phyloP scores from a whole-genome alignment of 1,284 basidiomycete genomes.

The Takashimella koratensis region DNA sequence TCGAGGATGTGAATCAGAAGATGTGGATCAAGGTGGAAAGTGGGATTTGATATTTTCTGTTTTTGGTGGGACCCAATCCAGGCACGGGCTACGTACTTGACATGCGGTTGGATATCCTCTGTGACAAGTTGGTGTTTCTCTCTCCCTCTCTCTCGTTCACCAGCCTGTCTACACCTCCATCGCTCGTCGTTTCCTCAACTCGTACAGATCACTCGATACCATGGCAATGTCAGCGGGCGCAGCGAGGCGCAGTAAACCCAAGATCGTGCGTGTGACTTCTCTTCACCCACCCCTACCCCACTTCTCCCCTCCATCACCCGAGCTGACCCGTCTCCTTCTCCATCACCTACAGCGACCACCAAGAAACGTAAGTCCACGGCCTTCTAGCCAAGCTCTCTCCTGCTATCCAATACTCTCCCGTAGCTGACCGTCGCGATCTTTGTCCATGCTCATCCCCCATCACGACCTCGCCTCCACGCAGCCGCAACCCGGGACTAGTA shows the following conservation, averaged over 20 bases:
- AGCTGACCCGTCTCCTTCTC: background rate
- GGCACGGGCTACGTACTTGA: too few species aligned
- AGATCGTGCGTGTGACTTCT: constrained; percentile 31
- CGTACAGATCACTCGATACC: too few species aligned
- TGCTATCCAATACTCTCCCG: background rate
- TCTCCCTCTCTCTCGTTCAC: too few species aligned
- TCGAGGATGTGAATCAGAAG: too few species aligned
- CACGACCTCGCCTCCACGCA: constrained; percentile 9
- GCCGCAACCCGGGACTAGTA: constrained; percentile 42
- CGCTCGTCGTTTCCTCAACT: too few species aligned
- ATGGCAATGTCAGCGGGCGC: constrained; percentile 42
- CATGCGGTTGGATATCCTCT: too few species aligned
- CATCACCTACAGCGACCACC: constrained; percentile 37
- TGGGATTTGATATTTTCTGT: too few species aligned
- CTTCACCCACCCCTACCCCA: background rate
- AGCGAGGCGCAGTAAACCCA: constrained; percentile 40
- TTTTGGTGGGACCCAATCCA: too few species aligned
- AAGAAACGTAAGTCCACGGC: constrained; percentile 29
- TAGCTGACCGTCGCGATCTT: background rate
- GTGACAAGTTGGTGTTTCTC: too few species aligned
- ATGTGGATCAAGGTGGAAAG: too few species aligned
- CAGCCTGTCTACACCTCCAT: too few species aligned
- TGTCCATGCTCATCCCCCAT: background rate
- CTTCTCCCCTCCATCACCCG: background rate
- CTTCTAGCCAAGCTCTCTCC: background rate